phyloP scores from a whole-genome alignment of 2,329 filamentous ascomycete species.

The Sporothrix humicola region DNA sequence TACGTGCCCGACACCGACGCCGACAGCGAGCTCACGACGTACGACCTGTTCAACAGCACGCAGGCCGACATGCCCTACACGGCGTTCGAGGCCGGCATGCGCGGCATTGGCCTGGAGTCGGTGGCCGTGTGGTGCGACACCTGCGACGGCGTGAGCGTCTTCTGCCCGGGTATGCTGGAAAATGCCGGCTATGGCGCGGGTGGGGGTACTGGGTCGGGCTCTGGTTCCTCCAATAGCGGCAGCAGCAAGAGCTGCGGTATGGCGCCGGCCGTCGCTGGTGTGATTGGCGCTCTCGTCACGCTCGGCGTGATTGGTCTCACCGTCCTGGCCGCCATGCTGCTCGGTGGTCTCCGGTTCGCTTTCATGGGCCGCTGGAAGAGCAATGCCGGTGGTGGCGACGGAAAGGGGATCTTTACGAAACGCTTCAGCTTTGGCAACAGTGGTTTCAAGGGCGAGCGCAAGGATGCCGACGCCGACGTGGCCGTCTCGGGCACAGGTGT shows the following conservation, averaged over 20 bases:
- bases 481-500: slow-evolving; percentile 48
- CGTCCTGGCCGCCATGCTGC: slow-evolving; percentile 37
- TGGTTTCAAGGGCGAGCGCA: slow-evolving; percentile 55
- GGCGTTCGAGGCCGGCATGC: slow-evolving; percentile 50
- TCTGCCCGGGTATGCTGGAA: slow-evolving; percentile 45
- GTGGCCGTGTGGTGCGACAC: slow-evolving; percentile 52
- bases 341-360: slow-evolving; percentile 42
- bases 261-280: slow-evolving; percentile 51
- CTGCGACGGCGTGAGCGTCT: slow-evolving; percentile 49
- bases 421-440: slow-evolving; percentile 26
- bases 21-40: slow-evolving; percentile 45
- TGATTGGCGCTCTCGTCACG: slow-evolving; percentile 54
- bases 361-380: slow-evolving; percentile 32
- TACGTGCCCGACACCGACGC: slow-evolving; percentile 57
- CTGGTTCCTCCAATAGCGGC: neutral
- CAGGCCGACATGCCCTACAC: slow-evolving; percentile 47
- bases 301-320: slow-evolving; percentile 44
- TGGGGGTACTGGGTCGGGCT: slow-evolving; percentile 9
- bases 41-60: slow-evolving; percentile 50
- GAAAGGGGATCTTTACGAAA: neutral
- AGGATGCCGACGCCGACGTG: slow-evolving; percentile 52
- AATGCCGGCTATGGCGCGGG: slow-evolving; percentile 27
- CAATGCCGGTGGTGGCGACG: slow-evolving; percentile 20
- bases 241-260: slow-evolving; percentile 35
- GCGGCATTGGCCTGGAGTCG: slow-evolving; percentile 45